Evolutionary conservation across 208 protist genomes (phyloP), one percentile per base, ranked within the genome.

Genomic region (Leptomonas pyrrhocoris): DNA sequence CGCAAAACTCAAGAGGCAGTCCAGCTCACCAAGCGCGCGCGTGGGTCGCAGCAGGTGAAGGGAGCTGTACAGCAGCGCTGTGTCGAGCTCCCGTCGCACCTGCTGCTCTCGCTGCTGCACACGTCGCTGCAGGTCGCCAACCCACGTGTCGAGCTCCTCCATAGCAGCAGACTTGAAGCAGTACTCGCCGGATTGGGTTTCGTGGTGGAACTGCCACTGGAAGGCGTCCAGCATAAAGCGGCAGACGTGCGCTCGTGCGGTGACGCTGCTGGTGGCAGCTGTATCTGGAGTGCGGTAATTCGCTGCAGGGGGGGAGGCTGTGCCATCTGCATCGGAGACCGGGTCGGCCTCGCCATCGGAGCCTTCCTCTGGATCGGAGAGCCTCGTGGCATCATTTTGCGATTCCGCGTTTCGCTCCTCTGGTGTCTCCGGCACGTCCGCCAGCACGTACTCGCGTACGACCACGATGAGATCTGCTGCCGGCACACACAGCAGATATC

Each of bases 151-250:
- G 49, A 95, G 64, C 43, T 84, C 69, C 18, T 65, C 57, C 74
- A 92, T 95, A 16, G 65, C 66, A 0, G 65, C 67, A 13, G 80
- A 93, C 67, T 94, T 94, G 80, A 94, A 96, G 63, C 72, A 88
- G 60, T n/a, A 76, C 18, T 79, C 63, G 31, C 66, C 59, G 28
- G n/a, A 42, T 19, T 77, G 59, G 0, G 63, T 54, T 38, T 78
- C 55, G 68, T 86, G 78, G 42, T 85, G 79, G 9, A 80, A 60
- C 42, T 36, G 54, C 83, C 83, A 88, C 9, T 67, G 60, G 28
- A 79, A 83, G 15, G 56, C 64, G 11, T 70, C 23, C 18, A 50
- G 42, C 77, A 86, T 71, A 28, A 76, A 61, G 27, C 43, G 18
- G 6, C 60, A 19, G 18, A 72, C 65, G 21, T 49, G 53, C 25